Evolutionary conservation across 345 rosid species (phyloP).

Genomic region (Rhodamnia argentea): DNA sequence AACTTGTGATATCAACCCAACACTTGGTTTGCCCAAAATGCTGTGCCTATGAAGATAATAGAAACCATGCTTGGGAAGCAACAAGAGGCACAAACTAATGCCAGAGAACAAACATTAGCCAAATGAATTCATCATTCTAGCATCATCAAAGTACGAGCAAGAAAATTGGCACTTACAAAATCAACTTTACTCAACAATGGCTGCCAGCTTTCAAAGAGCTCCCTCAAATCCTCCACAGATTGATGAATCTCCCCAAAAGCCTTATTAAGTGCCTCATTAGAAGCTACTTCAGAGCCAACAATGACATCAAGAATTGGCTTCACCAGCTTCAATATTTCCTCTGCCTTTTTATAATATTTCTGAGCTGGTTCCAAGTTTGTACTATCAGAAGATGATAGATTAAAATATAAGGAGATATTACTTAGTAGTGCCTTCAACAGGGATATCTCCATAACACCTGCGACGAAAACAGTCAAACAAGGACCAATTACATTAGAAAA

Average conservation of each 20-base stretch:
- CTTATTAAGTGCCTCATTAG: slow-evolving; percentile 46
- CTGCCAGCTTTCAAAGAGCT: slow-evolving; percentile 64
- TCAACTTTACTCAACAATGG: slow-evolving; percentile 70
- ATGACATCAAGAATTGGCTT: slow-evolving; percentile 63
- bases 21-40: background rate
- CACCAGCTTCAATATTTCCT: slow-evolving; percentile 65
- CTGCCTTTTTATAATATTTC: slow-evolving; percentile 61
- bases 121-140: background rate
- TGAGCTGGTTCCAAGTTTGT: slow-evolving; percentile 52
- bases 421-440: slow-evolving; percentile 51
- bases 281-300: slow-evolving; percentile 43
- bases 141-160: background rate
- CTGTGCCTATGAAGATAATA: background rate
- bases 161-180: slow-evolving; percentile 48
- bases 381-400: slow-evolving; percentile 46
- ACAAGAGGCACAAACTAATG: background rate
- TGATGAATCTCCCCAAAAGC: slow-evolving; percentile 53
- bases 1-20: background rate
- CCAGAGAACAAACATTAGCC: background rate
- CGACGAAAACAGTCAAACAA: background rate
- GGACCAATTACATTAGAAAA: background rate
- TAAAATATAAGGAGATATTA: slow-evolving; percentile 55
- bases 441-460: slow-evolving; percentile 79
- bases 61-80: background rate
- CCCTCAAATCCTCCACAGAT: slow-evolving; percentile 54